These are phyloP conservation scores for Ceratocystis ficicola DNA, from an alignment of 2,329 filamentous ascomycete genomes.

Conservation along the genomic window DNA sequence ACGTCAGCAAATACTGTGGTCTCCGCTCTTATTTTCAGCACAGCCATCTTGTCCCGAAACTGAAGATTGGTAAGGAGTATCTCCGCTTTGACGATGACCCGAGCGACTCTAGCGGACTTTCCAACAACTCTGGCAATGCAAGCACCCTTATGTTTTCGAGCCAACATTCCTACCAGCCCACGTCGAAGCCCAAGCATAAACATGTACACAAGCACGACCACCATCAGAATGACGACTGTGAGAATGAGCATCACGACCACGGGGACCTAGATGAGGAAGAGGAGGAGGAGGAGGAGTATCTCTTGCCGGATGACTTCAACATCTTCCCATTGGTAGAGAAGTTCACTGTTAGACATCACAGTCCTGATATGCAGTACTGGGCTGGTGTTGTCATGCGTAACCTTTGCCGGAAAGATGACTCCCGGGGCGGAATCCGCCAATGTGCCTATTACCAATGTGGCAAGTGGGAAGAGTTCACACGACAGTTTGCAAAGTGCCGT, in stretches of 20 bases:
- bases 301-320: slow-evolving; percentile 89
- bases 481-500: slow-evolving; percentile 95
- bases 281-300: slow-evolving; percentile 68
- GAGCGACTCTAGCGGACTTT: slow-evolving; percentile 2
- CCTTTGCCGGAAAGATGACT: slow-evolving; percentile 94
- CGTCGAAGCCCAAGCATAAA: background rate
- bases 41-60: slow-evolving; percentile 81
- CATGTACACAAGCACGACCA: background rate
- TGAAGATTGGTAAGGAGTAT: slow-evolving; percentile 81
- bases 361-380: slow-evolving; percentile 99
- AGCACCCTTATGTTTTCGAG: background rate
- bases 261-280: slow-evolving; percentile 48
- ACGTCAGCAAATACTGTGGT: slow-evolving; percentile 98
- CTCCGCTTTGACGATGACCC: slow-evolving; percentile 59
- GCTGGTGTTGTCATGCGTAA: slow-evolving; percentile 98
- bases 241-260: slow-evolving; percentile 12
- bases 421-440: slow-evolving; percentile 83
- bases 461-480: slow-evolving; percentile 93
- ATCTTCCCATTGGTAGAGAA: slow-evolving; percentile 98
- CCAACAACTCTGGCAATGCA: background rate
- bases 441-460: slow-evolving; percentile 97
- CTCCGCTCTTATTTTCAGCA: slow-evolving; percentile 89
- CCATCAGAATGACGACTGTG: background rate
- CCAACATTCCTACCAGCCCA: background rate
- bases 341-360: slow-evolving; percentile 90